Evolutionary conservation across 768 basidiomycete genomes (phyloP), one percentile per base, ranked within the genome.

Genomic region (Omphalotus guepiniiformis): DNA sequence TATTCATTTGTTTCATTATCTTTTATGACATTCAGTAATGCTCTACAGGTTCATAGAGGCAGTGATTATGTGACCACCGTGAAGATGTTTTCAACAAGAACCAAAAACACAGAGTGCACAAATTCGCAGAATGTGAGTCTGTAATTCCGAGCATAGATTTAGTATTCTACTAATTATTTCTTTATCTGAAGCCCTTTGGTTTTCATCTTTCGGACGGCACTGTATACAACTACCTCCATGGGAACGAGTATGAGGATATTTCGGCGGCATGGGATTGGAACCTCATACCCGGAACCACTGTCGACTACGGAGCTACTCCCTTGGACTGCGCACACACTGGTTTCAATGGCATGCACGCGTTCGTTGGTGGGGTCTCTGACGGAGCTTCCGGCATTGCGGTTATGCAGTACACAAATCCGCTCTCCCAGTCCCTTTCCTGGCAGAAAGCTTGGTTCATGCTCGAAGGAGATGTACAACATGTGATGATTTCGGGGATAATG

Each of bases 401-500:
- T 19, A 83, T 85, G 83, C 72, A 75, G 39, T 88, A 79, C 58
- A 77, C 75, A 21, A 87, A 86, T 56, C 84, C 86, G 4, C 47
- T 68, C 39, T 85, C 82, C 4, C 54, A 66, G 13, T 55, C 69
- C 8, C 60, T 88, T 26, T 59, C 66, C 35, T 88, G 75, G 72
- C 82, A 84, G 55, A 88, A 87, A 63, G 72, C 76, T 0, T 85
- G 82, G 80, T 86, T 88, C 66, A 87, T 85, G 74, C 67, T 87
- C 27, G 72, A 76, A 12, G 63, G 79, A 54, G 80, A 82, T 50
- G 66, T 80, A 8, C 82, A 84, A 54, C 73, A 79, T 53, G 78
- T 86, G 52, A 79, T 80, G 73, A 56, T 86, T 21, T 70, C 79
- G 41, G 68, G 66, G 51, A 61, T 85, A 36, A 57, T 69, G 18